Base-by-base conservation (phyloP, 2,329 filamentous ascomycete species). In the Curvularia lunata region DNA sequence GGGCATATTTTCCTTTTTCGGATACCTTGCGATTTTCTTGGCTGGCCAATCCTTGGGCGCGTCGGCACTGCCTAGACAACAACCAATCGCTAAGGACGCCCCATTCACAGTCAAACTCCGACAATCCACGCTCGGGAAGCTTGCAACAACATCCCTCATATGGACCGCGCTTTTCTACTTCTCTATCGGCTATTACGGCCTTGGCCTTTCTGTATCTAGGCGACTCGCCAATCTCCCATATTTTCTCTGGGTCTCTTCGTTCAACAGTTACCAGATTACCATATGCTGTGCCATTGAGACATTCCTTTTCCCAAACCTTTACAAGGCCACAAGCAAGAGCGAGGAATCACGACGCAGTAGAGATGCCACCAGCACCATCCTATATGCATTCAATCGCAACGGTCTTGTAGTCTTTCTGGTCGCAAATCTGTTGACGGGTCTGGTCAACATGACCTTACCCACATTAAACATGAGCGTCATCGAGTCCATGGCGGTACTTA, bases 1-100 rank as follows among this genome's bases (percentile, higher is more conserved):
- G 76, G 95, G 95, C 0, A 84, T 99, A n/a, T 97, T 94, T 76
- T 97, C 92, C 52, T 97, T 98, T 76, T 79, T 91, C 48, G 95
- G 95, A 4, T 99, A 99, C 73, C 84, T 99, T 45, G 90, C 94
- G 46, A 97, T 99, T 58, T 99, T 97, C 77, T 86, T 99, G 38
- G 88, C 91, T 0, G 95, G 95, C 3, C 92, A 96, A 73, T 90
- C 91, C 40, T 86, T 89, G 18, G 95, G 95, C 48, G 88, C 93
- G 77, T 86, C 88, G 60, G 85, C 95, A 57, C 85, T 98, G 37
- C 91, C 91, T 3, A 80, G 84, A 37, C 68, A 75, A 54, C 62
- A 67, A 76, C 72, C 72, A 83, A 68, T 79, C 73, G 62, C 70
- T 77, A 58, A 61, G 79, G 78, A 61, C 79, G 78, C 71, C 68